A percentile compares a stretch with the other conserved stretches of the same genome.
phyloP scores from a whole-genome alignment of 2,329 filamentous ascomycete genomes.

The Amauroascus verrucosus region DNA sequence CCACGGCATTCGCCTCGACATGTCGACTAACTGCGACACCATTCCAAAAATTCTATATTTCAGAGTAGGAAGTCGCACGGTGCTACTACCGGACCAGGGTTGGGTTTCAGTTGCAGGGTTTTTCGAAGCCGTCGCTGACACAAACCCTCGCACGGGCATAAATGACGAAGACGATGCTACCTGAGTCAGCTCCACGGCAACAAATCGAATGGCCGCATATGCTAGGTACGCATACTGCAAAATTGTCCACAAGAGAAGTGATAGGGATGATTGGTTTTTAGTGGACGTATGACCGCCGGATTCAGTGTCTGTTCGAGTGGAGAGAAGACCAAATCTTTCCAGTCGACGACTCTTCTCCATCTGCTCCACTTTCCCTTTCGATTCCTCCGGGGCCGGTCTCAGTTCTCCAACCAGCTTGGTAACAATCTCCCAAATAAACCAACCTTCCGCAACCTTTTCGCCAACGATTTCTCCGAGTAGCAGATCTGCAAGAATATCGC shows the following conservation, averaged over 20 bases:
- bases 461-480: slow-evolving; percentile 74
- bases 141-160: slow-evolving; percentile 15
- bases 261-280: slow-evolving; percentile 26
- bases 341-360: slow-evolving; percentile 37
- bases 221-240: slow-evolving; percentile 43
- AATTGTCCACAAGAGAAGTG: slow-evolving; percentile 41
- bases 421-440: slow-evolving; percentile 77
- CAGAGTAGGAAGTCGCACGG: slow-evolving; percentile 52
- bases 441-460: slow-evolving; percentile 72
- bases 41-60: slow-evolving; percentile 70
- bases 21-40: slow-evolving; percentile 59
- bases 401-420: slow-evolving; percentile 55
- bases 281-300: slow-evolving; percentile 21
- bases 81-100: slow-evolving; percentile 23
- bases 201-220: slow-evolving; percentile 55
- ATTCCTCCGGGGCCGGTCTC: slow-evolving; percentile 17
- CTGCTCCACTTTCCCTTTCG: slow-evolving; percentile 26
- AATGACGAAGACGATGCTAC: slow-evolving; percentile 44
- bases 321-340: slow-evolving; percentile 48
- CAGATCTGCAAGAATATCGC: slow-evolving; percentile 80
- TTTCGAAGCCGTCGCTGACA: slow-evolving; percentile 20
- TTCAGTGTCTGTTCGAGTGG: slow-evolving; percentile 25
- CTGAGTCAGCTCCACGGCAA: slow-evolving; percentile 54
- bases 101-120: slow-evolving; percentile 24
- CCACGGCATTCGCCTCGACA: slow-evolving; percentile 83